Evolutionary conservation across 257 asterid species (phyloP), one percentile per base, ranked within the genome.

Genomic region (Phtheirospermum japonicum): DNA sequence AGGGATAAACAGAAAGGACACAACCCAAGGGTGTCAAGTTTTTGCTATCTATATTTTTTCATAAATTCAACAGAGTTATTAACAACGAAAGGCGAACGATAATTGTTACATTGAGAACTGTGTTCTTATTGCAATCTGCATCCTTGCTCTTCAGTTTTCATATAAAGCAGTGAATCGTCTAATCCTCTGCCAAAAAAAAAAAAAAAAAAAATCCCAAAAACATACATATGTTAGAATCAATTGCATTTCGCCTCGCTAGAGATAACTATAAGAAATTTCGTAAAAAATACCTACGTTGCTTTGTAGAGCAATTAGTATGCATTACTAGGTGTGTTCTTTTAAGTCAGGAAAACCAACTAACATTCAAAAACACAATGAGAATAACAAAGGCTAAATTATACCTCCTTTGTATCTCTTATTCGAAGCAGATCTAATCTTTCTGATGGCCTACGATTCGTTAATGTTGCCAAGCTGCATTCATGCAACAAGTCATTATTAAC

Each of bases 341-440:
- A 20, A 52, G 19, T 11, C 36, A 20, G 20, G 36, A 26, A 20
- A 52, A 52, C 28, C n/a, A n/a, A 51, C 14, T 50, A 19, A 51
- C 32, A 26, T 48, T 48, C 20, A 23, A 45, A 36, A 7, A 12
- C 28, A 23, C 3, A 3, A 23, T 23, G 28, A 23, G 28, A 23
- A 23, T 23, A 23, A 23, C 28, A 23, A 23, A 23, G 3, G 28
- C 28, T 23, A 23, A 23, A 23, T 23, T 23, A 23, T 78, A 89
- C 99, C 97, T 93, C 95, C 32, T 72, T 78, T 12, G 99, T 79
- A 69, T 93, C 89, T 82, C 79, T 76, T 8, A 87, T 67, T 60
- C 87, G 87, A 59, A 93, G 95, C 67, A 93, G 85, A 54, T 89
- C 94, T 73, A 89, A 65, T 80, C 87, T 85, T 72, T 93, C 99